Evolutionary conservation across 331 rosid species (phyloP).

Genomic region (Erythrophleum ivorense): DNA sequence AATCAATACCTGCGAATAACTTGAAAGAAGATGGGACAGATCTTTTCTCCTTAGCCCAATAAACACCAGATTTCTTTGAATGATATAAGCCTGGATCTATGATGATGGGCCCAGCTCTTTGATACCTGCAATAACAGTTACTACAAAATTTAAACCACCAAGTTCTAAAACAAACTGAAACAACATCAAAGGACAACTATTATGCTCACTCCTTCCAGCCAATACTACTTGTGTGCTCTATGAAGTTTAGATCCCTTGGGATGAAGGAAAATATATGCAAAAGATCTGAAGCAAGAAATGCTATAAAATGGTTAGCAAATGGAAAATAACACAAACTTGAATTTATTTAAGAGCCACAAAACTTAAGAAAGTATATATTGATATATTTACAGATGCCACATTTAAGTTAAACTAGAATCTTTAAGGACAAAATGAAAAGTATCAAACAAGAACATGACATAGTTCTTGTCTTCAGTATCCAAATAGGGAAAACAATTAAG

Average conservation of each 20-base stretch:
- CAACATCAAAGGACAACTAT: conserved; percentile 14
- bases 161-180: conserved; percentile 19
- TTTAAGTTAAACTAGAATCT: conserved; percentile 2
- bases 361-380: not conserved
- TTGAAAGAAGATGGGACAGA: conserved; percentile 87
- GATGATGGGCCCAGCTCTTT: conserved; percentile 82
- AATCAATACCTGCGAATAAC: conserved; percentile 71
- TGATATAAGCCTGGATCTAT: conserved; percentile 89
- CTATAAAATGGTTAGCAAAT: conserved; percentile 42
- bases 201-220: conserved; percentile 96
- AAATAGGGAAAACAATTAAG: not conserved
- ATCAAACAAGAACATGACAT: conserved; percentile 15
- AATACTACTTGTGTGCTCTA: conserved; percentile 84
- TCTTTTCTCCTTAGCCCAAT: conserved; percentile 91
- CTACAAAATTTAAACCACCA: conserved; percentile 10
- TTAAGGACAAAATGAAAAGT: not conserved
- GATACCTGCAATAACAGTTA: conserved; percentile 50
- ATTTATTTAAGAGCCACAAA: conserved; percentile 9
- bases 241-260: conserved; percentile 86
- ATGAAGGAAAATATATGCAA: conserved; percentile 84
- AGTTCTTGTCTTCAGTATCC: conserved; percentile 13
- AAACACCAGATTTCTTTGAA: conserved; percentile 79
- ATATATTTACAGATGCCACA: conserved; percentile 14
- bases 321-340: conserved; percentile 14
- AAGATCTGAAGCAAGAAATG: conserved; percentile 63